A percentile compares a stretch with the other conserved stretches of the same genome.
phyloP scores from a whole-genome alignment of 176 grass and related monocot genomes.

The Triticum dicoccoides region DNA sequence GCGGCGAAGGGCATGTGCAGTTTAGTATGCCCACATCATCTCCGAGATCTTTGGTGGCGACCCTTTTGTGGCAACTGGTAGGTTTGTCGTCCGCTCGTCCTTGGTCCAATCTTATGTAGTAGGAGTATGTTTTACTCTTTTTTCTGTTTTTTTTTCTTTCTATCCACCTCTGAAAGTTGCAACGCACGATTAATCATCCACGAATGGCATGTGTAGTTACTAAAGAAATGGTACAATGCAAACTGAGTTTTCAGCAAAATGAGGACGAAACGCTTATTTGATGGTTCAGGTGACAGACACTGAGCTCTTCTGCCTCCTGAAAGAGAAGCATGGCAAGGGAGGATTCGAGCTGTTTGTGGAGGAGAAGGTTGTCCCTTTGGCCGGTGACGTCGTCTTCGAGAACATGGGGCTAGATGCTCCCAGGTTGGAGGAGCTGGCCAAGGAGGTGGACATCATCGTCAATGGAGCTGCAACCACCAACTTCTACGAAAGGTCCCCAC shows the following conservation, averaged over 20 bases:
- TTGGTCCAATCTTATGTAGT: too few relatives aligned
- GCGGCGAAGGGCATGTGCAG: neutral
- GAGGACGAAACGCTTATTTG: neutral
- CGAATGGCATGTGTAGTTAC: too few relatives aligned
- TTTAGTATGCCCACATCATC: neutral
- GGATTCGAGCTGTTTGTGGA: slow-evolving; percentile 42
- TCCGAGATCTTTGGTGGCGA: neutral
- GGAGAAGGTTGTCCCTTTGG: slow-evolving; percentile 61
- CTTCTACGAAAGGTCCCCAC: slow-evolving; percentile 63
- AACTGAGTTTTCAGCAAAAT: neutral
- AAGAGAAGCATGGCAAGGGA: slow-evolving; percentile 49
- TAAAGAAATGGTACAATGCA: neutral
- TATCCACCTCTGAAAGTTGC: too few relatives aligned
- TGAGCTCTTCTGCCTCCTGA: slow-evolving; percentile 64
- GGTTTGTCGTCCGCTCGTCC: too few relatives aligned
- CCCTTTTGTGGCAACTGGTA: neutral
- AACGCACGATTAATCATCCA: too few relatives aligned
- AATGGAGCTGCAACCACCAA: slow-evolving; percentile 78
- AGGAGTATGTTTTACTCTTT: too few relatives aligned
- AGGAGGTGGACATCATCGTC: slow-evolving; percentile 58
- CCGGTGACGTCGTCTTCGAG: slow-evolving; percentile 55
- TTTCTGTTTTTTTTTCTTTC: too few relatives aligned
- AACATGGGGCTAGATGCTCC: slow-evolving; percentile 55
- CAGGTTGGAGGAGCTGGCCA: slow-evolving; percentile 31
- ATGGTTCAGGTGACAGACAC: slow-evolving; percentile 50